phyloP scores from a whole-genome alignment of 768 basidiomycete genomes.

The Boletellus sp. region DNA sequence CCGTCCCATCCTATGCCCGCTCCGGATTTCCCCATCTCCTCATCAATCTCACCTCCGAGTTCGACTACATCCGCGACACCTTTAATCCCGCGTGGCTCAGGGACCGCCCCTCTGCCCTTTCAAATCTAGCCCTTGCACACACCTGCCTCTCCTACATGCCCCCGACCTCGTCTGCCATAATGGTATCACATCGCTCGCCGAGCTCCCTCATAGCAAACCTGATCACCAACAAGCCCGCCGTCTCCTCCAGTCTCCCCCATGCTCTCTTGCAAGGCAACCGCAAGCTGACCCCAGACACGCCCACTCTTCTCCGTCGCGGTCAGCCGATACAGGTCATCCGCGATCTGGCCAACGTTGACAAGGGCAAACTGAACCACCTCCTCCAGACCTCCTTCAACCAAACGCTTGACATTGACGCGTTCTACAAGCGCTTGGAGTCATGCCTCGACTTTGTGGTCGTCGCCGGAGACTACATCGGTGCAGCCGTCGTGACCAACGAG shows the following conservation, averaged over 20 bases:
- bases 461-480: slow-evolving; percentile 93
- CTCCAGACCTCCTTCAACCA: slow-evolving; percentile 86
- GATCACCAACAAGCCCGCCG: slow-evolving; percentile 96
- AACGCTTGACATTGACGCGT: slow-evolving; percentile 64
- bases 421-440: slow-evolving; percentile 73
- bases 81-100: slow-evolving; percentile 75
- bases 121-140: slow-evolving; percentile 80
- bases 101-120: slow-evolving; percentile 79
- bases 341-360: slow-evolving; percentile 66
- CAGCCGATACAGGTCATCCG: slow-evolving; percentile 82
- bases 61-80: slow-evolving; percentile 76
- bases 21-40: slow-evolving; percentile 92
- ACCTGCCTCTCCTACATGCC: slow-evolving; percentile 93
- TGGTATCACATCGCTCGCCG: slow-evolving; percentile 96
- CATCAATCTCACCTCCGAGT: slow-evolving; percentile 90
- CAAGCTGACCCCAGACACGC: slow-evolving; percentile 84
- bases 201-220: slow-evolving; percentile 94
- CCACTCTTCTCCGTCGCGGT: slow-evolving; percentile 88
- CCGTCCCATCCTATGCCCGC: slow-evolving; percentile 93
- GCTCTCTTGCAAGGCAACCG: slow-evolving; percentile 85
- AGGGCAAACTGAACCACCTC: slow-evolving; percentile 66
- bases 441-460: slow-evolving; percentile 89
- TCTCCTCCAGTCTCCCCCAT: slow-evolving; percentile 93
- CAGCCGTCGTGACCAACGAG: slow-evolving; percentile 85
- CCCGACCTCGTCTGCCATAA: slow-evolving; percentile 85